Percentiles rank a stretch among this genome's conserved stretches.
phyloP scores from a whole-genome alignment of 352 stramenopile species.

The Aphanomyces invadans region DNA sequence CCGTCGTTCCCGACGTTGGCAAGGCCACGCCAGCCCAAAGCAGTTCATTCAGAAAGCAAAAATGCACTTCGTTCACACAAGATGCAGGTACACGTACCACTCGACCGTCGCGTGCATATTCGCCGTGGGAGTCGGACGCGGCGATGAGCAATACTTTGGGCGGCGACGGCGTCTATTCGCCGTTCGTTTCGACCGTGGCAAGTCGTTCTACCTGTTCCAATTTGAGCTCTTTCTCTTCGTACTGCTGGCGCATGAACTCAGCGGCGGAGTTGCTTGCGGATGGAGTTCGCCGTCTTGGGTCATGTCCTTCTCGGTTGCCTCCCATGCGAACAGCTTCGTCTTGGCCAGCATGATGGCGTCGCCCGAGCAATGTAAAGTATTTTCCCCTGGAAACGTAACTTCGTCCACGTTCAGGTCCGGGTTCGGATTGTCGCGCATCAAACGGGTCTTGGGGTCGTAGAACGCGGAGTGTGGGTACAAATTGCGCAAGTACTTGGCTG shows the following conservation, averaged over 20 bases:
- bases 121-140: slow-evolving; percentile 86
- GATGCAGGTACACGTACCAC: no score
- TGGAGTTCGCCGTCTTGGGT: slow-evolving; percentile 78
- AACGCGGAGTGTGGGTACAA: slow-evolving; percentile 97
- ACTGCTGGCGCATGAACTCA: slow-evolving; percentile 94
- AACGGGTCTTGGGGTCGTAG: slow-evolving; percentile 98
- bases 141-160: slow-evolving; percentile 70
- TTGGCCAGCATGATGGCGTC: slow-evolving; percentile 90
- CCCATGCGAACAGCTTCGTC: slow-evolving; percentile 95
- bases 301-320: slow-evolving; percentile 85
- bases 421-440: slow-evolving; percentile 98
- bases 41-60: no score
- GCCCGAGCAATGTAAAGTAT: slow-evolving; percentile 89
- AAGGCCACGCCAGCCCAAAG: no score
- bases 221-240: slow-evolving; percentile 63
- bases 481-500: slow-evolving; percentile 98
- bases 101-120: slow-evolving; percentile 90
- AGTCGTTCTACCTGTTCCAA: slow-evolving; percentile 57
- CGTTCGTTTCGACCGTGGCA: slow-evolving; percentile 94
- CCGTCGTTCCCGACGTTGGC: no score
- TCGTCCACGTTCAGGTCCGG: slow-evolving; percentile 91
- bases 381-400: slow-evolving; percentile 92
- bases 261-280: slow-evolving; percentile 93
- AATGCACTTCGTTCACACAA: slow-evolving; percentile 25
- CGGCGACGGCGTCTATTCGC: slow-evolving; percentile 86